phyloP scores from a whole-genome alignment of 345 rosid genomes.

The Raphanus sativus region DNA sequence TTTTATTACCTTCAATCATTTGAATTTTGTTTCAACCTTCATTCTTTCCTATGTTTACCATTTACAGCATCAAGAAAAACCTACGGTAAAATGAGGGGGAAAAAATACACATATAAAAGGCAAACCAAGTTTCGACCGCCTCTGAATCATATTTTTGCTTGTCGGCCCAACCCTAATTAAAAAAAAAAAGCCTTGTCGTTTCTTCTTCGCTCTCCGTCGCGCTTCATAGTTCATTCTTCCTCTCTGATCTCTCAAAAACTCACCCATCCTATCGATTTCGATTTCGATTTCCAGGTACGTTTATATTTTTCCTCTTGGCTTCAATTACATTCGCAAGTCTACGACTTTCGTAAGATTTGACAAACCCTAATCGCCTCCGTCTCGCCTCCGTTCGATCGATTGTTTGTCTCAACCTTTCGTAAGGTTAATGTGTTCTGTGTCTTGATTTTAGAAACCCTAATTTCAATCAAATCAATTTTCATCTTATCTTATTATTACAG shows the following conservation, averaged over 20 bases:
- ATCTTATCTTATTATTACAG: neutral
- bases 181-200: neutral
- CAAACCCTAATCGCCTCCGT: constrained; percentile 15
- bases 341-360: neutral
- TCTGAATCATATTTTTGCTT: neutral
- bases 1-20: no score
- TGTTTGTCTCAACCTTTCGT: no score
- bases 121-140: neutral
- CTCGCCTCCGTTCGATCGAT: neutral
- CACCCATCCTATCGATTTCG: neutral
- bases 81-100: neutral
- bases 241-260: constrained; percentile 11
- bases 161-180: constrained; percentile 26
- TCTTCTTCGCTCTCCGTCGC: constrained; percentile 13
- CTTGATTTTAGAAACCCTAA: constrained; percentile 5
- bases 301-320: neutral
- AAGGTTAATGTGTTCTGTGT: no score
- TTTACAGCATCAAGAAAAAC: no score
- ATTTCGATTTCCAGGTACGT: constrained; percentile 25
- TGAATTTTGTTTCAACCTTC: neutral
- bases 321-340: neutral
- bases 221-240: constrained; percentile 1
- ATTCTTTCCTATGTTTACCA: neutral
- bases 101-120: neutral
- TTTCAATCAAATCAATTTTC: neutral